Percentiles rank a stretch among this genome's conserved stretches.
Evolutionary conservation across 345 rosid genomes (phyloP).

Genomic region (Syzygium aqueum): DNA sequence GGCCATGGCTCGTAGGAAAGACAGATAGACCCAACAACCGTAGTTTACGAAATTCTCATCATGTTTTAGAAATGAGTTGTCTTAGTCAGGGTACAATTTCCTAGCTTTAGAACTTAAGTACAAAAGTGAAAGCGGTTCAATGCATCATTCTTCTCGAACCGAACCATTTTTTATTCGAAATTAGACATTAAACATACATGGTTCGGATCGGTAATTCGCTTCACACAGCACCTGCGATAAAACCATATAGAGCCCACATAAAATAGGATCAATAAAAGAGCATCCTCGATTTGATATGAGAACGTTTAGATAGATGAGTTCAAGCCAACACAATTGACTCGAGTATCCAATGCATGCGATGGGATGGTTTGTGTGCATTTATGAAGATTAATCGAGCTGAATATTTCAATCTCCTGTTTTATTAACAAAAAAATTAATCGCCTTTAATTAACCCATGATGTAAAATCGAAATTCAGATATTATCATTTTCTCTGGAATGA

Average conservation of each 20-base stretch:
- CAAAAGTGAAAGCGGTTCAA: not conserved
- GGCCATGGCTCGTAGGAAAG: not conserved
- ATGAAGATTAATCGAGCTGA: not conserved
- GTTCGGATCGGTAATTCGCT: not conserved
- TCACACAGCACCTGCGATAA: accelerated
- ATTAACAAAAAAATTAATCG: not conserved
- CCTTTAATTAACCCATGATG: not conserved
- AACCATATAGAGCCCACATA: not conserved
- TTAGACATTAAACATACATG: too few species aligned
- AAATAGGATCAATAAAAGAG: not conserved
- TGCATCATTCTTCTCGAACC: not conserved
- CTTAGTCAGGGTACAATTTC: not conserved
- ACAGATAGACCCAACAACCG: not conserved
- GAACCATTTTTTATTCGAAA: not conserved
- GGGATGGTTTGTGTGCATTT: not conserved
- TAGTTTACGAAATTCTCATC: not conserved
- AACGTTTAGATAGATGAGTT: not conserved
- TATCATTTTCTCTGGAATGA: not conserved
- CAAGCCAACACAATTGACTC: not conserved
- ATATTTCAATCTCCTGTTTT: not conserved
- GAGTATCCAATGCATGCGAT: not conserved
- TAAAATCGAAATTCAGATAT: not conserved
- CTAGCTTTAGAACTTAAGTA: not conserved
- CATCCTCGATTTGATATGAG: not conserved
- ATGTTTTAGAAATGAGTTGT: not conserved